Evolutionary conservation across 2,329 filamentous ascomycete species (phyloP).

Genomic region (Neoascochyta sp.): DNA sequence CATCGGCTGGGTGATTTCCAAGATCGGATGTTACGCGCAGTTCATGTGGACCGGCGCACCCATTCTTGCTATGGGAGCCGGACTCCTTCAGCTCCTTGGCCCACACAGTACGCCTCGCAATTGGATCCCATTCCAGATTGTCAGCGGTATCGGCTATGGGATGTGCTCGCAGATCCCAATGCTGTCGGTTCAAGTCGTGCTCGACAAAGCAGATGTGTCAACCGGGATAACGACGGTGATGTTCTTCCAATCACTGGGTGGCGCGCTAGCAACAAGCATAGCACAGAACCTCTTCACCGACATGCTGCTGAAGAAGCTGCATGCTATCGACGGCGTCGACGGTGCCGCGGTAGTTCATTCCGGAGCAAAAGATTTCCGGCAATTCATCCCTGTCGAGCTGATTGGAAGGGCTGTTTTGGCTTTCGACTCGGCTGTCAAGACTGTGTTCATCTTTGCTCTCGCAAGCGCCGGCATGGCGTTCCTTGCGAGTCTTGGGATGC

Average conservation of each 20-base stretch:
- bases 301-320: constrained; percentile 44
- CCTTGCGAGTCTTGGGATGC: too few species aligned
- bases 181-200: constrained; percentile 44
- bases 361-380: too few species aligned
- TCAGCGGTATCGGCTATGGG: constrained; percentile 43
- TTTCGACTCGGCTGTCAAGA: too few species aligned
- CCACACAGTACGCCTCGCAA: constrained; percentile 34
- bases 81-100: constrained; percentile 44
- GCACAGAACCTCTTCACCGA: constrained; percentile 51
- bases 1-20: constrained; percentile 38
- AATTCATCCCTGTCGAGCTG: too few species aligned
- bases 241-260: constrained; percentile 47
- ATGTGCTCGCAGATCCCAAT: constrained; percentile 48
- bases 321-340: too few species aligned
- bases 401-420: too few species aligned
- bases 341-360: too few species aligned
- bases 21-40: constrained; percentile 48
- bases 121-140: constrained; percentile 40
- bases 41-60: constrained; percentile 44
- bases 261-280: constrained; percentile 47
- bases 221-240: constrained; percentile 48
- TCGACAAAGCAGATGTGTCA: constrained; percentile 42
- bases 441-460: too few species aligned
- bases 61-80: constrained; percentile 45
- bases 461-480: too few species aligned